Base-by-base conservation (phyloP, 177 flowering plant genomes). In the Vitis hybrid region DNA sequence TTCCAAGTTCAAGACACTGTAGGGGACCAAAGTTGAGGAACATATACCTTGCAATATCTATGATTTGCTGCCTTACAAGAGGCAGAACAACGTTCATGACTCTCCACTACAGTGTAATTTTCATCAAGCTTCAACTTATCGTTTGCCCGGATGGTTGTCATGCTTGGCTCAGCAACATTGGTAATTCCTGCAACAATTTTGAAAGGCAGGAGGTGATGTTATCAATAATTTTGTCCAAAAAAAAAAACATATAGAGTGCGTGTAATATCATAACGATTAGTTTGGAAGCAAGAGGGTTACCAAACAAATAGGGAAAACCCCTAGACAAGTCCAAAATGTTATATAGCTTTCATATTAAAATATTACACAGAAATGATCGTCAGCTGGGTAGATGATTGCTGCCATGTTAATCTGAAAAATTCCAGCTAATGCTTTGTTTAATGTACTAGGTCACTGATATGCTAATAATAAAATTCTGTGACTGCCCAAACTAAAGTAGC, bases 31-130 rank as follows among this genome's bases (percentile, higher is more conserved):
- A 27, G 3, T 7, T 9, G 30, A 67, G 32, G 40, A 14, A 46
- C 19, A 13, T 17, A 30, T 54, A 71, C 74, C 74, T 64, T 64
- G 56, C 13, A 12, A 64, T 62, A 71, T 51, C 46, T 46, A 13
- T 9, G 48, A 32, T 51, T 56, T 56, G 48, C 54, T 40, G 49
- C 68, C 56, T 30, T 66, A 24, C 6, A 10, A 48, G 48, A 56
- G 18, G 27, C 9, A n/a, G 62, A 14, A 14, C 3, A 19, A 21
- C 64, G 62, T 54, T 64, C 68, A 46, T 10, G 21, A 15, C 56
- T 14, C 10, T 64, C 62, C 49, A 64, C 48, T 4, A 71, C 5
- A 18, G 49, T 10, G 56, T 56, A 71, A 11, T 63, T 64, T 3
- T 55, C 74, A 19, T 56, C 63, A 46, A 64, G 68, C 46, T 64